Conservation (phyloP, 306 rosid species). For the Lathyrus oleraceus region DNA sequence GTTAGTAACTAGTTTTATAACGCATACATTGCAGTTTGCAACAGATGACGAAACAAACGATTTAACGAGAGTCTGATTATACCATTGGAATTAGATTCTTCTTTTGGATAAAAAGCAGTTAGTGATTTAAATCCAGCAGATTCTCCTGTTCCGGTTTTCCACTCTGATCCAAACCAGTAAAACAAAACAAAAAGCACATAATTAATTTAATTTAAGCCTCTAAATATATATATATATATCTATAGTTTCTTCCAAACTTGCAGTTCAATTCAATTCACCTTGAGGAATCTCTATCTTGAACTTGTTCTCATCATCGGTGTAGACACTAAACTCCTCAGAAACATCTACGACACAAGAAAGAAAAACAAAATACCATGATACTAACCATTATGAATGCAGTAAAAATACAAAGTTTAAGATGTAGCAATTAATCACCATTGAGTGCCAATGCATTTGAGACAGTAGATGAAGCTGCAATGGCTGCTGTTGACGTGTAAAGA, state of each 20-base stretch:
- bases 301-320: slow-evolving; percentile 72
- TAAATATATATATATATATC: neutral
- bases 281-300: slow-evolving; percentile 73
- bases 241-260: slow-evolving; percentile 9
- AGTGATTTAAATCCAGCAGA: slow-evolving; percentile 79
- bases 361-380: neutral
- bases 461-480: slow-evolving; percentile 41
- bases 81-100: slow-evolving; percentile 65
- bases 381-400: neutral
- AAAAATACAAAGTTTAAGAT: neutral
- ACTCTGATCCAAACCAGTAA: slow-evolving; percentile 40
- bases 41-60: neutral
- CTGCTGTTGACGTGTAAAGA: slow-evolving; percentile 44
- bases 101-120: slow-evolving; percentile 82
- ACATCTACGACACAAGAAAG: slow-evolving; percentile 41
- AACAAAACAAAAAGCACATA: neutral
- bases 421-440: slow-evolving; percentile 22
- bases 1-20: neutral
- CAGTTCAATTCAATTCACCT: slow-evolving; percentile 52
- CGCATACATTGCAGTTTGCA: neutral
- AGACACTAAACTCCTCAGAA: slow-evolving; percentile 58
- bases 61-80: slow-evolving; percentile 1
- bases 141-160: slow-evolving; percentile 83
- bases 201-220: neutral
- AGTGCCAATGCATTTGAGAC: slow-evolving; percentile 46